phyloP scores from a whole-genome alignment of 176 grass and related monocot species.

The Oryza meyeriana region DNA sequence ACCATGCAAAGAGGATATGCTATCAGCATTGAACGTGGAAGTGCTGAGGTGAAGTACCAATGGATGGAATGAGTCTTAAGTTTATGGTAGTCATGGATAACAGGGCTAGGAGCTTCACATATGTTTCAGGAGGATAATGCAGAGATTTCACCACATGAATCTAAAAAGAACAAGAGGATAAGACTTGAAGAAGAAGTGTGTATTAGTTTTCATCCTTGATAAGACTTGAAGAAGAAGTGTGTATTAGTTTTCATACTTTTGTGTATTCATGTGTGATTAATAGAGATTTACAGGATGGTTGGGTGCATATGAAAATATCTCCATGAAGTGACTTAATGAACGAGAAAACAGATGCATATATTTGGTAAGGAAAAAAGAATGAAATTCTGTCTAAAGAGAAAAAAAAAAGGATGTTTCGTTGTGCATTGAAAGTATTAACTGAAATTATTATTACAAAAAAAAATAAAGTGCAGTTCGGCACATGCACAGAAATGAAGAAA shows the following conservation, averaged over 20 bases:
- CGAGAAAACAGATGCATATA: background rate
- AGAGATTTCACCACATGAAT: background rate
- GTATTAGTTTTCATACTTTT: conserved; percentile 13
- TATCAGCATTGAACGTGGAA: conserved; percentile 84
- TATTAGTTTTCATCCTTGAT: conserved; percentile 2
- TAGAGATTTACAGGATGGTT: conserved; percentile 11
- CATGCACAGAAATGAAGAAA: conserved; percentile 32
- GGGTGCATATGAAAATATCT: background rate
- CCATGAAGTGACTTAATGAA: background rate
- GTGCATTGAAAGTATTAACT: background rate
- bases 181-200: background rate
- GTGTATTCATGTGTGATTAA: background rate
- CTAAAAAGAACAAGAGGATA: background rate
- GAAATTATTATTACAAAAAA: background rate
- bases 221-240: background rate
- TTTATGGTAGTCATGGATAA: conserved; percentile 44
- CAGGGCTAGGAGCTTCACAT: conserved; percentile 1
- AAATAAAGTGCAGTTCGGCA: conserved; percentile 10
- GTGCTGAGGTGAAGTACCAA: conserved; percentile 97
- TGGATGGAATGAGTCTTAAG: conserved; percentile 79
- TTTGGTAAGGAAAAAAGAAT: background rate
- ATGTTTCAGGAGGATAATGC: background rate
- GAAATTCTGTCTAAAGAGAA: background rate
- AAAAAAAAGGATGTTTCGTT: background rate
- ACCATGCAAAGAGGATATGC: conserved; percentile 93